Conservation (phyloP, 2,329 filamentous ascomycete genomes). For the Stemphylium beticola region DNA sequence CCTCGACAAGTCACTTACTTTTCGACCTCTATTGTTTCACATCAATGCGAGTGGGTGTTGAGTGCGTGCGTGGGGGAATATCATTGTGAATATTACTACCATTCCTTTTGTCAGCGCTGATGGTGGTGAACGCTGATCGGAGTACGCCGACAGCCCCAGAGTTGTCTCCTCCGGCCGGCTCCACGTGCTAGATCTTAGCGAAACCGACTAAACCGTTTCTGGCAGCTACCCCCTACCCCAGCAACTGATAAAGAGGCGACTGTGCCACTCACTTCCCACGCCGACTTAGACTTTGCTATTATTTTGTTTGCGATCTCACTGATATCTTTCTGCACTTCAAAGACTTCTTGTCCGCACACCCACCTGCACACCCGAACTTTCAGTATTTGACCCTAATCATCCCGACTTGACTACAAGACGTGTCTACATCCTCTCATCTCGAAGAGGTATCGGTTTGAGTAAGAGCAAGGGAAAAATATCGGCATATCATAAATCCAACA, state of each 20-base stretch:
- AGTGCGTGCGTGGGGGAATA: neutral
- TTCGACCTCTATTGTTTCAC: neutral
- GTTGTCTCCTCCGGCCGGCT: conserved; percentile 14
- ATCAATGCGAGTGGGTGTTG: neutral
- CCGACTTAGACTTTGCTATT: neutral
- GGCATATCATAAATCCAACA: neutral
- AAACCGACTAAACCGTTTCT: conserved; percentile 17
- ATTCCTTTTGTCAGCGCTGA: conserved; percentile 14
- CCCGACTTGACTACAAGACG: neutral
- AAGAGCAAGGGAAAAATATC: neutral
- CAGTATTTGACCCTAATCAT: neutral
- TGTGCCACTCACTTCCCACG: neutral
- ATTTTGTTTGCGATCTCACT: neutral
- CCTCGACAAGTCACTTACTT: neutral
- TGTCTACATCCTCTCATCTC: neutral
- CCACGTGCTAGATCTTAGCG: conserved; percentile 27
- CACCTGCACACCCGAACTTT: too few relatives aligned
- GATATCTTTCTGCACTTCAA: too few relatives aligned
- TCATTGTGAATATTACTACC: neutral
- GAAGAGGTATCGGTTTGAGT: neutral
- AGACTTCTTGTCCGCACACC: too few relatives aligned
- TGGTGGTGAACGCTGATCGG: conserved; percentile 16
- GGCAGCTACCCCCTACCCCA: conserved; percentile 1
- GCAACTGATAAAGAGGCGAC: conserved; percentile 23
- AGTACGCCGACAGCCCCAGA: conserved; percentile 21